Base-by-base conservation (phyloP, 495 filamentous ascomycete genomes). In the Penicillium soppii region DNA sequence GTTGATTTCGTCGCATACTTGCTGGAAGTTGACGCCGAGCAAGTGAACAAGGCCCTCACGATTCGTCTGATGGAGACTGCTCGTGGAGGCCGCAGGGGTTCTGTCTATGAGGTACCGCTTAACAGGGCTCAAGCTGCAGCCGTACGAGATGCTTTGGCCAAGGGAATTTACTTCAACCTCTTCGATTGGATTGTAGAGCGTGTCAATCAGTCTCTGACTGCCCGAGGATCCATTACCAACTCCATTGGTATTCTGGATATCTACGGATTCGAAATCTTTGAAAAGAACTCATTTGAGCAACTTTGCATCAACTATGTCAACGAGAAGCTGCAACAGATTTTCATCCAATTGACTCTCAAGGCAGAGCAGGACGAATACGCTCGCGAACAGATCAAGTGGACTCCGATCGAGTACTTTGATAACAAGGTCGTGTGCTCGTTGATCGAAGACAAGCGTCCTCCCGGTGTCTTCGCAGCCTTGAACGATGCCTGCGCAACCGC, bases 251-350 rank as follows among this genome's bases (percentile, higher is more conserved):
- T 99, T 69, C 81, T 99, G 42, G 95, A 99, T 80, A 99, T 99
- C 53, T 99, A 99, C 69, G 95, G 95, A 13, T 99, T 99, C 59
- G 95, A 99, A 69, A 99, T 99, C 56, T 99, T 99, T 57, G 94
- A 99, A 68, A 90, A 87, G 71, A 99, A 99, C 73, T 96, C 91
- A 52, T 99, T 99, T 59, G 95, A 99, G 69, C 95, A 99, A 74
- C 85, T 99, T 13, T 99, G 95, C 70, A 99, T 99, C 72, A 99
- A 99, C 77, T 99, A 99, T 65, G 95, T 99, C 64, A 99, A 99
- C 72, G 95, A 99, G 70, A 99, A 99, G 69, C 76, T 99, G 39
- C 95, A 99, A 71, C 95, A 99, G 67, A 99, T 99, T 61, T 99
- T 99, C 66, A 99, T 99, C 52, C 95, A 99, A 68, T 78, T 99